Evolutionary conservation across 2,329 filamentous ascomycete species (phyloP).

Genomic region (Neurospora sp.): DNA sequence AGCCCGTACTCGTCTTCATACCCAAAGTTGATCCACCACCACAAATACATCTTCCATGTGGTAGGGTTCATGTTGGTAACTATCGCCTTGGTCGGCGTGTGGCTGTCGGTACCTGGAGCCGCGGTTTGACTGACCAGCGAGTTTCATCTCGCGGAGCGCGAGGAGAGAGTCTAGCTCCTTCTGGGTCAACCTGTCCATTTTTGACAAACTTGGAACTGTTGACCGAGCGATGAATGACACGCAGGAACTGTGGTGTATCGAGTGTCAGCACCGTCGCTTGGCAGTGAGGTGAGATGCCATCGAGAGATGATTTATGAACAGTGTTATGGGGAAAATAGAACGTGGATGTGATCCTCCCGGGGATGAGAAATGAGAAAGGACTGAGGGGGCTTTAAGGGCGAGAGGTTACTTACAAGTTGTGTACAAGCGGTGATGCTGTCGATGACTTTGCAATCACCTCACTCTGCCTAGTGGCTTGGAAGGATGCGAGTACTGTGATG

Average conservation of each 20-base stretch:
- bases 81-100: no score
- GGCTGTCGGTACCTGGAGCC: no score
- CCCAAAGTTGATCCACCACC: no score
- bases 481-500: background rate
- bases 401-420: background rate
- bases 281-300: background rate
- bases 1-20: no score
- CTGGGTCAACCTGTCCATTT: background rate
- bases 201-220: background rate
- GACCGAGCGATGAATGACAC: background rate
- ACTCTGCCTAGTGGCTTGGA: background rate
- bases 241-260: background rate
- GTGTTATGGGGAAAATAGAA: no score
- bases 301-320: no score
- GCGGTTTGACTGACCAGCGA: no score
- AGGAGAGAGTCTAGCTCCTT: background rate
- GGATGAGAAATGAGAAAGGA: no score
- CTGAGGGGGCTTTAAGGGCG: background rate
- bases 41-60: no score
- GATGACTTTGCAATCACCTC: background rate
- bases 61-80: no score
- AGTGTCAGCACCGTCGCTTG: background rate
- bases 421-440: background rate
- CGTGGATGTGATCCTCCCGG: no score
- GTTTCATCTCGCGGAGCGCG: background rate